Base-by-base conservation (phyloP, 2,329 filamentous ascomycete species). In the Neocatenulostroma microsporum region DNA sequence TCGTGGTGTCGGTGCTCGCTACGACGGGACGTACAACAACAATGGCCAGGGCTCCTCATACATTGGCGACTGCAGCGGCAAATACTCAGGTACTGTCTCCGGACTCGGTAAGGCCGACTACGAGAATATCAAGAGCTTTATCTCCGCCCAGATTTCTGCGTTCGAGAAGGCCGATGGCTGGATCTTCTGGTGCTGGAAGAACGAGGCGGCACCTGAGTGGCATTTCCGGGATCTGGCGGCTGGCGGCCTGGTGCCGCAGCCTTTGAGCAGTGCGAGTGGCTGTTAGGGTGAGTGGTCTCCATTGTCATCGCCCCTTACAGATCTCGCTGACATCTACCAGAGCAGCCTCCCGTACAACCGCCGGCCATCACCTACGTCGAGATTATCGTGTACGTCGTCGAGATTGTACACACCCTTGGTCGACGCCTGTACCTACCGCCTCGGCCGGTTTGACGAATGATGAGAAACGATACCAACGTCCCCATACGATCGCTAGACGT, bases 141-240 rank as follows among this genome's bases (percentile, higher is more conserved):
- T 69, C 46, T 60, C 64, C 45, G 66, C 67, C 7, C 66, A 70
- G 47, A 60, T 70, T 3, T 61, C 64, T 24, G 67, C 62, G 1
- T 70, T 58, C 37, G 67, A 70, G 54, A 66, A 65, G 56, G 64
- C 63, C 4, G 55, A 45, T 2, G 67, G 67, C 2, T 70, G 67
- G 67, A 65, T 69, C 46, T 69, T 67, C 53, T 70, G 67, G 67
- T 66, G 62, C 4, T 69, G 66, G 66, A 68, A 68, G 58, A 69
- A 64, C 1, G 67, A 70, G 49, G 58, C 58, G 17, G 64, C 66
- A 21, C 66, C 67, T 2, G 67, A 69, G 45, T 69, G 67, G 66
- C 62, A 70, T 38, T 68, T 69, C 63, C 47, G 67, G 49, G 58
- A 61, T 15, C 48, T 69, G 39, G 46, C 64, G 11, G 53, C 51